Evolutionary conservation across 495 filamentous ascomycete species (phyloP).

Genomic region (Annulohypoxylon moriforme): DNA sequence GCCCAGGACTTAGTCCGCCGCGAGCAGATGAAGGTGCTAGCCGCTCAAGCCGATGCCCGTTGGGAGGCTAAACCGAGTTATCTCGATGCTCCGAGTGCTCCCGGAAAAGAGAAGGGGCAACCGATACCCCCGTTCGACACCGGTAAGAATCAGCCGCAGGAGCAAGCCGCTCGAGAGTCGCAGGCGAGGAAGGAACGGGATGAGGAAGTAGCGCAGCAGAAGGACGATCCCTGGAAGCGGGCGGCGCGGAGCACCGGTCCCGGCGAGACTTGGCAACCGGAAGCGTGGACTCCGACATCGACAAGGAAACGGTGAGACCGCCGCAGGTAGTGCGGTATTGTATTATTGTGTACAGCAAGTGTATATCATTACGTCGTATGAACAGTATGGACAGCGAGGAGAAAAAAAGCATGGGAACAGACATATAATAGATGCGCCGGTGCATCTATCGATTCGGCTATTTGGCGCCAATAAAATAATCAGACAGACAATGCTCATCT

Average conservation of each 20-base stretch:
- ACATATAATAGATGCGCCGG: slow-evolving; percentile 8
- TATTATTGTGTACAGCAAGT: slow-evolving; percentile 32
- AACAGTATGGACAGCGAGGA: slow-evolving; percentile 14
- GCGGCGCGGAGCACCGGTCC: slow-evolving; percentile 60
- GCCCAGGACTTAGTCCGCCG: slow-evolving; percentile 73
- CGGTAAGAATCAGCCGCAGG: slow-evolving; percentile 10
- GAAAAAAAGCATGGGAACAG: background rate
- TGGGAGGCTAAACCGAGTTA: slow-evolving; percentile 79
- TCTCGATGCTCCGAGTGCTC: slow-evolving; percentile 40
- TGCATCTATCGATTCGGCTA: background rate
- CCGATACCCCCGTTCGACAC: slow-evolving; percentile 28
- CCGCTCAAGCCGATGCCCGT: slow-evolving; percentile 80
- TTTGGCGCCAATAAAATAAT: background rate
- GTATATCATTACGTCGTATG: slow-evolving; percentile 12
- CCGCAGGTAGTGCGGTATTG: slow-evolving; percentile 1
- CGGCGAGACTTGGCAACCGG: slow-evolving; percentile 81
- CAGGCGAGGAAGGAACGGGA: slow-evolving; percentile 46
- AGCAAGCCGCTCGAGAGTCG: slow-evolving; percentile 29
- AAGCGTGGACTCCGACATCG: slow-evolving; percentile 71
- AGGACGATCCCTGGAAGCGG: slow-evolving; percentile 72
- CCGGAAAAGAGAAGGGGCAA: slow-evolving; percentile 19
- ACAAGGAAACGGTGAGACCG: slow-evolving; percentile 46
- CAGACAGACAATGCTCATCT: slow-evolving; percentile 3
- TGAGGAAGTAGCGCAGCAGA: slow-evolving; percentile 36
- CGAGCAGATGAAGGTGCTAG: slow-evolving; percentile 75